Base-by-base conservation (phyloP, 2,329 filamentous ascomycete species). In the Aspergillus latus region DNA sequence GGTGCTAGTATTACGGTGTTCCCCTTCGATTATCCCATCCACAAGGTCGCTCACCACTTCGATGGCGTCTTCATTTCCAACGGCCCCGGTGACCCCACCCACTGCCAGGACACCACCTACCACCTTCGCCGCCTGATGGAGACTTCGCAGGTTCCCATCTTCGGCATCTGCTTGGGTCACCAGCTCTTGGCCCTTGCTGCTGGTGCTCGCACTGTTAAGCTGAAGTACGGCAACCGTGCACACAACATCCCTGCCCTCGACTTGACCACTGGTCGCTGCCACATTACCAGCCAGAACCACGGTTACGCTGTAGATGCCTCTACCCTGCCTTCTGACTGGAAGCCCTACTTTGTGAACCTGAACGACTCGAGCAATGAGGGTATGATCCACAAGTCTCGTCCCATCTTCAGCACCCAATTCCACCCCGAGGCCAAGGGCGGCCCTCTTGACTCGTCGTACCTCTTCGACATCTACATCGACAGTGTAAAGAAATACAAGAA, bases 1-100 rank as follows among this genome's bases (percentile, higher is more conserved):
- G 94, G 94, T 59, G 90, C 92, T 52, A 92, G 90, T 62, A 89
- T 96, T 62, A 97, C 94, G 40, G 90, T 91, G 68, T 95, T 99
- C 82, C 94, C 94, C 58, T 97, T 89, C 78, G 87, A 97, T 80
- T 97, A 94, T 80, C 93, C 92, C 52, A 94, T 99, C 74, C 92
- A 97, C 84, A 97, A 97, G 84, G 90, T 97, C 37, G 90, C 94
- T 56, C 89, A 95, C 77, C 92, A 97, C 83, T 97, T 96, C 68
- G 94, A 99, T 68, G 94, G 94, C 71, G 88, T 99, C 71, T 99
- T 99, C 84, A 97, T 97, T 80, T 96, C 92, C 77, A 99, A 99
- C 79, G 94, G 94, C 58, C 94, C 94, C 29, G 94, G 94, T 78
- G 94, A 99, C 78, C 94, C 94, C 67, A 97, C 92, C 42, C 94